Conservation (phyloP, 208 protist species). For the Acanthamoeba royreba region DNA sequence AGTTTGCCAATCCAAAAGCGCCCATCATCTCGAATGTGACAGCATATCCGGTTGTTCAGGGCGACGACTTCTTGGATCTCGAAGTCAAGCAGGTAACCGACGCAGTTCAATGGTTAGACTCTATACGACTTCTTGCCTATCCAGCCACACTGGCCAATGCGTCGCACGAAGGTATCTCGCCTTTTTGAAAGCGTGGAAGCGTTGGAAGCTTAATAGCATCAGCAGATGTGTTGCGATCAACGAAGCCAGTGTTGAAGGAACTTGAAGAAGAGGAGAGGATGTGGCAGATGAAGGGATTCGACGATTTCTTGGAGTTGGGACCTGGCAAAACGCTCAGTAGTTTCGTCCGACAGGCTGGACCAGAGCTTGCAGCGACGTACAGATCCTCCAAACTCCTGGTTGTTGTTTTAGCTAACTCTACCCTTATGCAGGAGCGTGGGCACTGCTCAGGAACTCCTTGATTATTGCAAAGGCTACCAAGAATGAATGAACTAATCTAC, state of each 20-base stretch:
- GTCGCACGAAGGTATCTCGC: background rate
- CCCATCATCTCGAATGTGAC: constrained; percentile 23
- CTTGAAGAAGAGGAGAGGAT: background rate
- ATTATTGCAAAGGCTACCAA: background rate
- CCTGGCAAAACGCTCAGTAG: constrained; percentile 9
- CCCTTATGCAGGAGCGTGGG: background rate
- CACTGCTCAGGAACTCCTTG: background rate
- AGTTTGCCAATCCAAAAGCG: background rate
- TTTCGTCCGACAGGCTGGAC: background rate
- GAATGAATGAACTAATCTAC: too few relatives aligned
- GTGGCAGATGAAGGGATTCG: background rate
- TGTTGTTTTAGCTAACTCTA: background rate
- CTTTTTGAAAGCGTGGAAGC: background rate
- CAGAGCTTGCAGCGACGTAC: background rate
- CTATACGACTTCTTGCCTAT: background rate
- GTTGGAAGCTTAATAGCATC: background rate
- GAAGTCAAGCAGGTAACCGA: constrained; percentile 10
- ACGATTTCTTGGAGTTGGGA: constrained; percentile 31
- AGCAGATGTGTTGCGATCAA: background rate
- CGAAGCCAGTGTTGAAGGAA: background rate
- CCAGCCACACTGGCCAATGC: background rate
- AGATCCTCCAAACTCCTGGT: background rate
- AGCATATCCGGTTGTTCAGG: background rate
- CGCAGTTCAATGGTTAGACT: constrained; percentile 10
- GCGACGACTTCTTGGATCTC: background rate